Percentiles rank a stretch among this genome's conserved stretches.
Conservation (phyloP, 2,329 filamentous ascomycete species). For the Colletotrichum sp. region DNA sequence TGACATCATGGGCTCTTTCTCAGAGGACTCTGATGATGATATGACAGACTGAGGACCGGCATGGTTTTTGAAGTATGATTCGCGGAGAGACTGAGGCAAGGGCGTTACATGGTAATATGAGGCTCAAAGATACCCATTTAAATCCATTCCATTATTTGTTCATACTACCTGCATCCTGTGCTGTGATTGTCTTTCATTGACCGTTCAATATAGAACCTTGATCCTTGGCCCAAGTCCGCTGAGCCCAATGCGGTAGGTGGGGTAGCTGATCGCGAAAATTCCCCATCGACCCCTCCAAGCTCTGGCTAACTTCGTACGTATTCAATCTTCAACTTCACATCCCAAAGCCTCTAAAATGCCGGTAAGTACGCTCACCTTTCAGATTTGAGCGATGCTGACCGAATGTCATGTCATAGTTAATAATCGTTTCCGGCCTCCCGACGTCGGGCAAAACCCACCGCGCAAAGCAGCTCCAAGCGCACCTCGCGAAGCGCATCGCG, state of each 20-base stretch:
- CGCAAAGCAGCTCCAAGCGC: conserved; percentile 68
- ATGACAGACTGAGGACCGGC: neutral
- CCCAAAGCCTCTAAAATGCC: neutral
- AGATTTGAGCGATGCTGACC: neutral
- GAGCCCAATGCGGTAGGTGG: conserved; percentile 11
- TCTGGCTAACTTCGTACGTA: neutral
- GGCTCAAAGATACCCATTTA: conserved; percentile 1
- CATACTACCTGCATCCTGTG: neutral
- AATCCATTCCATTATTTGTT: neutral
- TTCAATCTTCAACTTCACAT: neutral
- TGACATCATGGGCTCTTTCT: conserved; percentile 2
- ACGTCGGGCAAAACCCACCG: conserved; percentile 73
- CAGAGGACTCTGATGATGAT: neutral
- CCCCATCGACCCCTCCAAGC: conserved; percentile 1
- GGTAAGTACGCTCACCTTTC: neutral
- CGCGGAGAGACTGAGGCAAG: neutral
- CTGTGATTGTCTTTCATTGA: neutral
- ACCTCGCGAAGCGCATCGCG: conserved; percentile 65
- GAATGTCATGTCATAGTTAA: conserved; percentile 58
- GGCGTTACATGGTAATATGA: neutral
- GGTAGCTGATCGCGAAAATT: conserved; percentile 13
- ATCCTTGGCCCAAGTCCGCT: neutral
- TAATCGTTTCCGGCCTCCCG: conserved; percentile 70
- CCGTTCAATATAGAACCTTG: neutral
- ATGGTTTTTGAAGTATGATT: neutral